Base-by-base conservation (phyloP, 345 rosid species). In the Lepidium aucheri region DNA sequence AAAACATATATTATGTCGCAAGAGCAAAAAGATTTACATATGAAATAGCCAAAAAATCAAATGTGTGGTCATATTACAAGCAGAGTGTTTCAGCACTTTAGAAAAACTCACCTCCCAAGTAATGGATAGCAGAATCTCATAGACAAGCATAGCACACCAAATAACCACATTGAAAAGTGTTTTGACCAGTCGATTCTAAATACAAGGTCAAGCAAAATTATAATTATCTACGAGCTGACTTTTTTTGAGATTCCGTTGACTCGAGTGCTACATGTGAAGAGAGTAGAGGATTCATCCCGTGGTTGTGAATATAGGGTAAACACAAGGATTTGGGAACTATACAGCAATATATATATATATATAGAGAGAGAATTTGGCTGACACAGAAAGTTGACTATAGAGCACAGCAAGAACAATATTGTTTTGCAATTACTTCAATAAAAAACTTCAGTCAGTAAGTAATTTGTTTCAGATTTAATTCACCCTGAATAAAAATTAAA, bases 1-100 rank as follows among this genome's bases (percentile, higher is more conserved):
- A 47, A 35, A 14, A 7, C 24, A 53, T 52, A n/a, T 38, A 57
- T 24, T 32, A 42, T 33, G 43, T 42, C 53, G n/a, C 15, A 54
- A 30, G 22, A 32, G 4, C 6, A 12, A 54, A 43, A 54, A 45
- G 0, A 57, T 15, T 17, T 46, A n/a, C 16, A 54, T 63, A 39
- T 39, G 35, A 63, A 36, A 71, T 17, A 54, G 34, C 57, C 63
- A 63, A 43, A 71, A 53, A 46, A 53, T 39, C 66, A 30, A 14
- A 14, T 32, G 9, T 32, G 39, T 53, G 39, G 11, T 52, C 38
- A 14, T 8, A 28, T 11, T 28, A 53, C 39, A 32, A 32, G 13
- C 38, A 53, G 9, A 50, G 13, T 14, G 20, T 26, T 26, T 26
- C 38, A 52, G 22, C 11, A 32, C 8, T 52, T 32, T 17, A 53